Evolutionary conservation across 495 filamentous ascomycete genomes (phyloP), one percentile per base, ranked within the genome.

Genomic region (Aspergillus avenaceus): DNA sequence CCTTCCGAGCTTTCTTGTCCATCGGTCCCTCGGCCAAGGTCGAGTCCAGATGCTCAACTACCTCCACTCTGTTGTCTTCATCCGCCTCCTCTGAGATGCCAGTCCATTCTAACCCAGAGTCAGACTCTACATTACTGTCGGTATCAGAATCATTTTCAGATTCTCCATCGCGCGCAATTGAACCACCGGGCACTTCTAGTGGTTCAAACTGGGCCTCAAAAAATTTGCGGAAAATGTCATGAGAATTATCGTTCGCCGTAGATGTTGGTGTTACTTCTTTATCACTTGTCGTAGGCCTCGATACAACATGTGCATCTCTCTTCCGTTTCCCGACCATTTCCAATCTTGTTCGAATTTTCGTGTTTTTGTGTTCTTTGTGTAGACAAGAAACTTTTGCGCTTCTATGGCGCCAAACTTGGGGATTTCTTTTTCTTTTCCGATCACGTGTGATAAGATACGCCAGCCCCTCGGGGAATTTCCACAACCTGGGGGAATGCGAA

Each of bases 121-220:
- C 62, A 13, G 54, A 44, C 8, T 16, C 29, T 13, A 61, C 60
- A 1, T 38, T 59, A 0, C 71, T 63, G 22, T 73, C 62, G 14
- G 61, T 61, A 24, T 66, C 61, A 19, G 54, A 59, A 0, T 56
- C 56, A 1, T 63, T 54, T 12, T 72, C 61, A 32, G 44, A 47
- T 12, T 59, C 54, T 14, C 56, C 42, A 13, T 48, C 21, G 5
- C 54, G 37, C 3, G 48, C 26, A 14, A 49, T 13, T 5, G 55
- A 45, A 22, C 41, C 53, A 8, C 50, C 43, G 28, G 61, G 62
- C 50, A 54, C 52, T 56, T 75, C 73, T 18, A 97, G 59, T 9
- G 91, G 88, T 54, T 83, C 80, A 67, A 96, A 97, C 58, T 85
- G 83, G 8, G 85, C 80, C 68, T 97, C 93, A 64, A 98, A 97